These are phyloP conservation scores for Paraphaeosphaeria sporulosa DNA, from an alignment of 2,329 filamentous ascomycete species.

Conservation along the genomic window DNA sequence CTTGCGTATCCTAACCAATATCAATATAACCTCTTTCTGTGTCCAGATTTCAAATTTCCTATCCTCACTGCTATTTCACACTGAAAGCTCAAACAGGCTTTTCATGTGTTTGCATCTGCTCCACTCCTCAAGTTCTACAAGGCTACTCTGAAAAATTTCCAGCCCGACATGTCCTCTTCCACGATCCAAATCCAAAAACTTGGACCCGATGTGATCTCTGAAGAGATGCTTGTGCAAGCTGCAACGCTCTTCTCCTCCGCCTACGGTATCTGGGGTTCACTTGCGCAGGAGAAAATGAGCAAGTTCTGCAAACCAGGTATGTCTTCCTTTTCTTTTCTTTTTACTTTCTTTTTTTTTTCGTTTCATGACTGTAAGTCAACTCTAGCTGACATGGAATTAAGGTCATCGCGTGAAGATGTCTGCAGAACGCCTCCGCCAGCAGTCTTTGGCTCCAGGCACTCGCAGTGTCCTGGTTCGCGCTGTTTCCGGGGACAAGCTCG, in stretches of 20 bases:
- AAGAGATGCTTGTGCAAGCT: background rate
- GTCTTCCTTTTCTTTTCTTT: background rate
- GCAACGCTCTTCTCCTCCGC: background rate
- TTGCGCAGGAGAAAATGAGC: background rate
- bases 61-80: background rate
- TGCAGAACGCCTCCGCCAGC: background rate
- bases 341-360: background rate
- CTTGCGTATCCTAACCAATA: too few species aligned
- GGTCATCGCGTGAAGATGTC: background rate
- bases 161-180: too few species aligned
- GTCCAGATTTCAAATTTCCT: background rate
- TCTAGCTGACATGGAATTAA: background rate
- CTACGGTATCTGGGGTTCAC: slow-evolving; percentile 1
- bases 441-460: background rate
- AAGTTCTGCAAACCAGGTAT: background rate
- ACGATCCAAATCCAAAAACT: background rate
- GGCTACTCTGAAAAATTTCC: too few species aligned
- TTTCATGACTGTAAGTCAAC: background rate
- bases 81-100: too few species aligned
- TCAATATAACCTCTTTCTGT: too few species aligned
- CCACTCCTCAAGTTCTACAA: too few species aligned
- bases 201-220: background rate
- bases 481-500: background rate
- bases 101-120: too few species aligned
- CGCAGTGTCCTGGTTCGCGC: background rate